These are phyloP conservation scores for Hypoxylon trugodes DNA, from an alignment of 495 filamentous ascomycete genomes.

Conservation along the genomic window DNA sequence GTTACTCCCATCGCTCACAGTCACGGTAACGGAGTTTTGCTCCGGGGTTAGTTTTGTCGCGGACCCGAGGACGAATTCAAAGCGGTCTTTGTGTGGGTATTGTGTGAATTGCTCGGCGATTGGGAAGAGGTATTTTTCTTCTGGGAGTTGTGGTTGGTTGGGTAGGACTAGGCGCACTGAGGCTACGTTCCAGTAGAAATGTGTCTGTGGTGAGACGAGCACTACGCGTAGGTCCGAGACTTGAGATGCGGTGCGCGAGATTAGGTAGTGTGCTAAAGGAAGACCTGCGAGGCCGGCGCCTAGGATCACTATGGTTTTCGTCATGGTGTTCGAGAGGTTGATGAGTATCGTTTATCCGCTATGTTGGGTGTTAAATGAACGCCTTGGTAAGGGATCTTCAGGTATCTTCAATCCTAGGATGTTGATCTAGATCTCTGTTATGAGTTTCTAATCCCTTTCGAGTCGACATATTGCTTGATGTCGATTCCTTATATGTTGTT, in stretches of 20 bases:
- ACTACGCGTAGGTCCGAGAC: constrained; percentile 1
- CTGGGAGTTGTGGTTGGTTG: neutral
- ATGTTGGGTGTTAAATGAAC: neutral
- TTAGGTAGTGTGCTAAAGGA: constrained; percentile 61
- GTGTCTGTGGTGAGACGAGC: neutral
- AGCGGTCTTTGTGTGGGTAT: neutral
- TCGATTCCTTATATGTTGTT: too few species aligned
- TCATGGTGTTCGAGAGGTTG: constrained; percentile 44
- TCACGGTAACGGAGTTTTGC: neutral
- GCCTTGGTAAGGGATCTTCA: too few species aligned
- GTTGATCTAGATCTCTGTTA: too few species aligned
- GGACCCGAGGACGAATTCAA: constrained; percentile 1
- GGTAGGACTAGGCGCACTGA: constrained; percentile 9
- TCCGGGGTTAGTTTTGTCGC: neutral
- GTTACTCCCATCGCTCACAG: neutral
- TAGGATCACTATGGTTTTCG: constrained; percentile 67
- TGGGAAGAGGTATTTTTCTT: neutral
- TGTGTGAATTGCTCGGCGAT: neutral
- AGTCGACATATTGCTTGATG: too few species aligned
- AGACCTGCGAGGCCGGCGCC: constrained; percentile 70
- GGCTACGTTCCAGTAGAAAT: constrained; percentile 9
- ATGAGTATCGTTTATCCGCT: neutral
- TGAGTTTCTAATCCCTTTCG: too few species aligned
- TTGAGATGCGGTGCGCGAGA: neutral
- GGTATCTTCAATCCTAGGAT: too few species aligned